Conservation (phyloP, 495 filamentous ascomycete genomes). For the Penicillium cosmopolitanum region DNA sequence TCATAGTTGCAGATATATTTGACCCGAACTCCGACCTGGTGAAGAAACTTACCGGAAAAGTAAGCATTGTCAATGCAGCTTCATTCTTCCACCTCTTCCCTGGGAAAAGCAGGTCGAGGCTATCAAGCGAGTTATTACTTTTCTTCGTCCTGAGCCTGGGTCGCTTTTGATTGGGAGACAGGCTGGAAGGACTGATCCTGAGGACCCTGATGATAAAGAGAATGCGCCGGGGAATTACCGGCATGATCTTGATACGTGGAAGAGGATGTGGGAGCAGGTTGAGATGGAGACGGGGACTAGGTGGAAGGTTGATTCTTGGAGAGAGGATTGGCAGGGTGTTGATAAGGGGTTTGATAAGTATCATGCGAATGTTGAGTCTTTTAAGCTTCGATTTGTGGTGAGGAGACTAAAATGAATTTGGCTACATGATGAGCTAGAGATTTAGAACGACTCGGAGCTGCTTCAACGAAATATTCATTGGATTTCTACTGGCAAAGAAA, state of each 20-base stretch:
- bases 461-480: too few relatives aligned
- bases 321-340: conserved; percentile 22
- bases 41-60: conserved; percentile 40
- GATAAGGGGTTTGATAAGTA: conserved; percentile 17
- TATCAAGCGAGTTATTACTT: conserved; percentile 46
- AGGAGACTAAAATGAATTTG: conserved; percentile 4
- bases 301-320: conserved; percentile 43
- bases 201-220: conserved; percentile 27
- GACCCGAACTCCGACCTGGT: conserved; percentile 39
- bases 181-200: conserved; percentile 38
- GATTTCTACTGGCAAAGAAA: too few relatives aligned
- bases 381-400: conserved; percentile 26
- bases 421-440: too few relatives aligned
- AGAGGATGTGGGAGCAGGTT: conserved; percentile 55
- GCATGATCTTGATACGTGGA: conserved; percentile 50
- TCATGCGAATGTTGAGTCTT: conserved; percentile 20
- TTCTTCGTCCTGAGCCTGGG: conserved; percentile 48
- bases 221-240: conserved; percentile 33
- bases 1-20: conserved; percentile 59
- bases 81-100: conserved; percentile 65
- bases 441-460: too few relatives aligned
- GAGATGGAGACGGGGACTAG: conserved; percentile 47
- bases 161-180: conserved; percentile 54
- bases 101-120: conserved; percentile 54
- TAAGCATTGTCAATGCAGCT: conserved; percentile 59